A percentile compares a stretch with the other conserved stretches of the same genome.
These are phyloP conservation scores for Aurantiochytrium sp. DNA, from an alignment of 108 stramenopile species.

Conservation along the genomic window DNA sequence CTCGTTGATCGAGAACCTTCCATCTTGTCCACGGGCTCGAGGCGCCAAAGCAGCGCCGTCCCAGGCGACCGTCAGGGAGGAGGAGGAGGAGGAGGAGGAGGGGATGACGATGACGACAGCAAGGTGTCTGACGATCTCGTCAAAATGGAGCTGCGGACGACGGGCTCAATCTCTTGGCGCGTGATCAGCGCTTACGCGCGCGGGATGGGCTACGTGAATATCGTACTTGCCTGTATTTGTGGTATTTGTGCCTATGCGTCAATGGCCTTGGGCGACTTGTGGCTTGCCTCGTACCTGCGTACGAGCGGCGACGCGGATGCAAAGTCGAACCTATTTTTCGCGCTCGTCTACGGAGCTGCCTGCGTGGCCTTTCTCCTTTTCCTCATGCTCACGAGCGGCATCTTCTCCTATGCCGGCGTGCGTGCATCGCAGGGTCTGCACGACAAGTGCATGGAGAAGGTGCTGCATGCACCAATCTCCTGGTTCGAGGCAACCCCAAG, in stretches of 20 bases:
- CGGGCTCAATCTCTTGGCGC: background rate
- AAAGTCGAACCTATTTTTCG: background rate
- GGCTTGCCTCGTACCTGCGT: background rate
- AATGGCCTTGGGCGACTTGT: background rate
- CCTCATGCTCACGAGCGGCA: background rate
- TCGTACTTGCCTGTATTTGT: background rate
- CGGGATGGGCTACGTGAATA: background rate
- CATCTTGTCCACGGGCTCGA: background rate
- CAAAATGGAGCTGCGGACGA: background rate
- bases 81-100: no score
- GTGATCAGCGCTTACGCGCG: background rate
- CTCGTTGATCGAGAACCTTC: background rate
- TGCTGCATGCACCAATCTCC: conserved; percentile 68
- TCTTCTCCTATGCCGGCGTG: conserved; percentile 23
- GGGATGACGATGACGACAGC: background rate
- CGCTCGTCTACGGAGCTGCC: background rate
- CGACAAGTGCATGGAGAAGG: conserved; percentile 63
- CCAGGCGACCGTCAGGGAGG: no score
- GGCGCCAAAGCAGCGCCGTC: background rate
- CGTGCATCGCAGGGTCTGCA: conserved; percentile 67
- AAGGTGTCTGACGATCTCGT: background rate
- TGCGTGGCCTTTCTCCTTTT: background rate
- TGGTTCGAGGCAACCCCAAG: conserved; percentile 86
- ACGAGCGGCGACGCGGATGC: background rate
- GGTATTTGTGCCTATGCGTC: background rate